Base-by-base conservation (phyloP, 345 rosid genomes). In the Salix brachista region DNA sequence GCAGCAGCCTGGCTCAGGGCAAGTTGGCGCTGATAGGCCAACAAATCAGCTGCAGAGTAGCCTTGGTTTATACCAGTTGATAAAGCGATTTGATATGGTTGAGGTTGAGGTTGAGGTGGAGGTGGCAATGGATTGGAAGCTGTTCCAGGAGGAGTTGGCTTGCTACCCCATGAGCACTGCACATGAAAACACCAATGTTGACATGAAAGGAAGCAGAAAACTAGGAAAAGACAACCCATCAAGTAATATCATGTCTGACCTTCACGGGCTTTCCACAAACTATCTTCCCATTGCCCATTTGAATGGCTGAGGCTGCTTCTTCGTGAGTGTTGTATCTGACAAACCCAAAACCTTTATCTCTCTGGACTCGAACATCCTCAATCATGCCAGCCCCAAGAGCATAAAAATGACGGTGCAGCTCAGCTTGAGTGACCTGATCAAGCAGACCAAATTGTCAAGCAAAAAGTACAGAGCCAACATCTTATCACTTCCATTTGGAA, bases 111-210 rank as follows among this genome's bases (percentile, higher is more conserved):
- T 28, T 28, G 32, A 32, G 84, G 87, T 19, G 97, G 99, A 9
- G 97, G 97, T 17, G 99, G 97, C 65, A 91, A 93, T 41, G 99
- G 99, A 82, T 90, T 95, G 71, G 97, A 95, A 81, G 89, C 89
- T 30, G 96, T 93, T 32, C 97, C 99, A 5, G 92, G 90, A 16
- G 96, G 96, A 21, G 96, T 95, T 5, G 95, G 97, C 80, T 93
- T 93, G 88, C 89, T 96, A 21, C 98, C 99, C 98, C 97, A 96
- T 30, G 96, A 93, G 81, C 98, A 93, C 98, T 96, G 28, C 62
- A n/a, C 28, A 58, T 8, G 4, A 58, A 23, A n/a, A 10, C 26
- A n/a, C 62, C 62, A 58, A n/a, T 58, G 28, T 58, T n/a, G 62
- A 74, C 78, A 78, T 75, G 37, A 41, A 78, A 68, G 58, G 65